Percentiles rank a stretch among this genome's conserved stretches.
phyloP scores from a whole-genome alignment of 2,329 filamentous ascomycete genomes.

The Purpureocillium lavendulum region DNA sequence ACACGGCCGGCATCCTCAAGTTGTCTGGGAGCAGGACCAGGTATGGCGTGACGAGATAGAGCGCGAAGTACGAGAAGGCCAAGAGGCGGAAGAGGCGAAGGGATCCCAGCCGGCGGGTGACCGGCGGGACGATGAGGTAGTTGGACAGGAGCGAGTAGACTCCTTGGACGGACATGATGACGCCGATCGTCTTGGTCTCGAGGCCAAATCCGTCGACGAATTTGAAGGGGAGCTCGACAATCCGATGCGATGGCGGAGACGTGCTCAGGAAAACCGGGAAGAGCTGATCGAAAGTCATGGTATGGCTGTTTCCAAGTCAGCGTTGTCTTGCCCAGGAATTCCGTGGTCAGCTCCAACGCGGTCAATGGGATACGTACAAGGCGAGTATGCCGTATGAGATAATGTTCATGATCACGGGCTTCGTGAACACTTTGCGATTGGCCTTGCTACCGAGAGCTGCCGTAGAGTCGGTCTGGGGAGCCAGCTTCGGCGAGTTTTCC shows the following conservation, averaged over 20 bases:
- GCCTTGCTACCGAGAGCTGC: constrained; percentile 6
- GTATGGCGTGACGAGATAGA: constrained; percentile 86
- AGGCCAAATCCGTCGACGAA: constrained; percentile 84
- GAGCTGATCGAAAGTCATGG: constrained; percentile 91
- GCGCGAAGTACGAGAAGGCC: constrained; percentile 72
- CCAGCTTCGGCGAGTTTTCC: constrained; percentile 44
- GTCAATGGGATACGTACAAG: constrained; percentile 71
- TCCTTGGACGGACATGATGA: constrained; percentile 83
- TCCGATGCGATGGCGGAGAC: constrained; percentile 39
- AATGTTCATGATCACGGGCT: constrained; percentile 79
- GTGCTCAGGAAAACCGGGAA: constrained; percentile 88
- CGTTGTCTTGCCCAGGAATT: too few relatives aligned
- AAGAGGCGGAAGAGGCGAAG: constrained; percentile 76
- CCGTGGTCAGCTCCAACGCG: too few relatives aligned
- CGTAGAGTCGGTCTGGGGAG: constrained; percentile 17
- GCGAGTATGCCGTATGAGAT: constrained; percentile 85
- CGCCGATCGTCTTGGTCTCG: constrained; percentile 73
- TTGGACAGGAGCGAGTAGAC: constrained; percentile 84
- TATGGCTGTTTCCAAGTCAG: constrained; percentile 55
- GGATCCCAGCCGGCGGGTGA: constrained; percentile 68
- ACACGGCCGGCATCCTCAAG: constrained; percentile 67
- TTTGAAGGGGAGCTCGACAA: constrained; percentile 65
- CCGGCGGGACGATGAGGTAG: constrained; percentile 71
- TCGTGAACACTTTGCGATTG: constrained; percentile 60
- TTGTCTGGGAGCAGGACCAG: constrained; percentile 70